phyloP scores from a whole-genome alignment of 495 filamentous ascomycete genomes.

The Aspergillus heteromorphus region DNA sequence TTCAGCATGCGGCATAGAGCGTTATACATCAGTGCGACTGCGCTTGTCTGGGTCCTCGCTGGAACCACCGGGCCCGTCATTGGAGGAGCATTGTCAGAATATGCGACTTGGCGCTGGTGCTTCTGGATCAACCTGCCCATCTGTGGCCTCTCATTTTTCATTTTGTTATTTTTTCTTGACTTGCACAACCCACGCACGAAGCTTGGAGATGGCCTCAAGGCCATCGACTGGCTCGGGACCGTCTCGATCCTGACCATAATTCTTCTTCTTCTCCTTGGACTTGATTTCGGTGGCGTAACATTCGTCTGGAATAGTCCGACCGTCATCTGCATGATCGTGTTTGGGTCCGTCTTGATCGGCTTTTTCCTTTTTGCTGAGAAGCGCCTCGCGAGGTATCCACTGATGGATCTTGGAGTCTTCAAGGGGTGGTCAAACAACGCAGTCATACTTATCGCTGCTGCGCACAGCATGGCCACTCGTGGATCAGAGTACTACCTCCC shows the following conservation, averaged over 20 bases:
- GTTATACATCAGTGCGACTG: constrained; percentile 45
- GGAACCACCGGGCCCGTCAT: constrained; percentile 58
- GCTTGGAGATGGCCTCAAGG: constrained; percentile 57
- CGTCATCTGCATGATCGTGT: constrained; percentile 66
- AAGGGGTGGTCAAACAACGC: neutral
- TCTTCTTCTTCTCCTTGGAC: constrained; percentile 64
- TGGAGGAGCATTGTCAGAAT: constrained; percentile 58
- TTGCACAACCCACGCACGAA: constrained; percentile 67
- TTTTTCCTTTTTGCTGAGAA: constrained; percentile 63
- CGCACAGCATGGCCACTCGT: constrained; percentile 42
- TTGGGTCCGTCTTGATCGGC: constrained; percentile 50
- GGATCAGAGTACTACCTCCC: constrained; percentile 46
- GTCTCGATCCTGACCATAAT: constrained; percentile 59
- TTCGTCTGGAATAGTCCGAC: constrained; percentile 61
- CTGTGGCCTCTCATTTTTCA: constrained; percentile 55
- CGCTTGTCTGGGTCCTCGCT: constrained; percentile 60
- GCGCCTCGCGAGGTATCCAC: constrained; percentile 60
- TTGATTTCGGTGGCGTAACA: constrained; percentile 62
- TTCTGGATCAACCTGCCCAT: constrained; percentile 62
- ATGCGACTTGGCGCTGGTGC: constrained; percentile 43
- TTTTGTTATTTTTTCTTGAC: constrained; percentile 62
- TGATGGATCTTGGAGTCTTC: constrained; percentile 65
- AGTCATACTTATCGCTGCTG: constrained; percentile 7
- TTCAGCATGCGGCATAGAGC: constrained; percentile 54
- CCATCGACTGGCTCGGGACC: constrained; percentile 66